Conservation (phyloP, 2,329 filamentous ascomycete genomes). For the Venturia aucupariae region DNA sequence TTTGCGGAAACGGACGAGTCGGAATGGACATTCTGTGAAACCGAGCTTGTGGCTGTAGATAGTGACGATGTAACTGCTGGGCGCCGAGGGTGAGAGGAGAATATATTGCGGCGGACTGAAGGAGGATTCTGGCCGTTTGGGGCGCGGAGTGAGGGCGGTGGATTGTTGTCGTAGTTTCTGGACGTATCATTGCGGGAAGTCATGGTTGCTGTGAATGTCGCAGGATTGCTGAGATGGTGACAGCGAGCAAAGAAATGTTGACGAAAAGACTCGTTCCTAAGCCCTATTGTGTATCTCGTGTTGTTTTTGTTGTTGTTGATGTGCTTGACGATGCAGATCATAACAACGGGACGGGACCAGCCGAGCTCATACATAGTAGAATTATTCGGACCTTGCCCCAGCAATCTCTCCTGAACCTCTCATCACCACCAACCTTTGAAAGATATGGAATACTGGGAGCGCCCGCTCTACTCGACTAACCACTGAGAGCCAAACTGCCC, state of each 20-base stretch:
- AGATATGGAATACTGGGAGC: background rate
- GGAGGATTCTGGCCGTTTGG: background rate
- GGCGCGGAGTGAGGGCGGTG: background rate
- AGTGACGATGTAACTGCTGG: background rate
- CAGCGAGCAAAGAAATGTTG: too few relatives aligned
- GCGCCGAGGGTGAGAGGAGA: background rate
- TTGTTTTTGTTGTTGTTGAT: background rate
- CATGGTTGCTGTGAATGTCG: background rate
- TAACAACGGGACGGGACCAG: background rate
- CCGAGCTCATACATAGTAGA: background rate
- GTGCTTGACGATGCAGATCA: background rate
- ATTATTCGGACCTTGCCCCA: background rate
- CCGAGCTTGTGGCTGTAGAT: background rate
- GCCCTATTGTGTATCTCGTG: background rate
- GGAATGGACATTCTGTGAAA: background rate
- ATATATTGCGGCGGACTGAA: constrained; percentile 1
- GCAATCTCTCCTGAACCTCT: background rate
- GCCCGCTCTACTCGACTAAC: background rate
- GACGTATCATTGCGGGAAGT: background rate
- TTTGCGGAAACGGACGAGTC: background rate
- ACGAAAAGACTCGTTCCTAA: too few relatives aligned
- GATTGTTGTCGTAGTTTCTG: background rate
- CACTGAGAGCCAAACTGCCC: background rate
- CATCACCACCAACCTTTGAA: background rate
- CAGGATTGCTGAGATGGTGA: background rate